Percentiles rank a stretch among this genome's conserved stretches.
Evolutionary conservation across 768 basidiomycete species (phyloP).

Genomic region (Termitomyces sp.): DNA sequence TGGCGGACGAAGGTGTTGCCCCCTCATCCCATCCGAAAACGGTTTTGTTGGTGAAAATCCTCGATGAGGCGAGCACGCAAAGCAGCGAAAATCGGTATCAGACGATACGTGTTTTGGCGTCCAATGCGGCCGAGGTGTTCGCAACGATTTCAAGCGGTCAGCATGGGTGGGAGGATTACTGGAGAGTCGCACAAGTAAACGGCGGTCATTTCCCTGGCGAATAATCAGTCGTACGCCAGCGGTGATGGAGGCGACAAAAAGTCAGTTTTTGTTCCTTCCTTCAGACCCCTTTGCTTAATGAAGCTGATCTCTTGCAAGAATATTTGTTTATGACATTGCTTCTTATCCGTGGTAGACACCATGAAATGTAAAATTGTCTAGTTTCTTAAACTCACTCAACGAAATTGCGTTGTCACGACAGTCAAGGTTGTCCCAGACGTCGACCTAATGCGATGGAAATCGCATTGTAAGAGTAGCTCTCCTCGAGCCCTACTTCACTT

Average conservation of each 20-base stretch:
- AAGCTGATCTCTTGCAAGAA: not conserved
- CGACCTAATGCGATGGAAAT: not conserved
- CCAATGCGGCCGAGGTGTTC: conserved; percentile 8
- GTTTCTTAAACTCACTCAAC: not conserved
- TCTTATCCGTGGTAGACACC: not conserved
- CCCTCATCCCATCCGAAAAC: conserved; percentile 12
- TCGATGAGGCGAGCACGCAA: not conserved
- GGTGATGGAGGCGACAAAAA: not conserved
- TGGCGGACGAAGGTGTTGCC: conserved; percentile 12
- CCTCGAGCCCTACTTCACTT: no score
- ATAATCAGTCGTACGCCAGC: not conserved
- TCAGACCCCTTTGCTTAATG: no score
- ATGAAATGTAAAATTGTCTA: not conserved
- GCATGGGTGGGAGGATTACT: conserved; percentile 14
- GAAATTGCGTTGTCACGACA: not conserved
- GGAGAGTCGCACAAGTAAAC: conserved; percentile 13
- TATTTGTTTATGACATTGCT: not conserved
- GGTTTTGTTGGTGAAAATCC: conserved; percentile 13
- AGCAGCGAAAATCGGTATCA: not conserved
- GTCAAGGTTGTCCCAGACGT: not conserved
- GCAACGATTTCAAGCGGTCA: conserved; percentile 10
- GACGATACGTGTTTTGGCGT: conserved; percentile 11
- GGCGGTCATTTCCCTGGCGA: conserved; percentile 15
- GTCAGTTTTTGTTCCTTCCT: not conserved
- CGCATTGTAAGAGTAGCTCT: no score